Percentiles rank a stretch among this genome's conserved stretches.
Evolutionary conservation across 2,329 filamentous ascomycete genomes (phyloP).

Genomic region (Torrubiellomyces zombiae): DNA sequence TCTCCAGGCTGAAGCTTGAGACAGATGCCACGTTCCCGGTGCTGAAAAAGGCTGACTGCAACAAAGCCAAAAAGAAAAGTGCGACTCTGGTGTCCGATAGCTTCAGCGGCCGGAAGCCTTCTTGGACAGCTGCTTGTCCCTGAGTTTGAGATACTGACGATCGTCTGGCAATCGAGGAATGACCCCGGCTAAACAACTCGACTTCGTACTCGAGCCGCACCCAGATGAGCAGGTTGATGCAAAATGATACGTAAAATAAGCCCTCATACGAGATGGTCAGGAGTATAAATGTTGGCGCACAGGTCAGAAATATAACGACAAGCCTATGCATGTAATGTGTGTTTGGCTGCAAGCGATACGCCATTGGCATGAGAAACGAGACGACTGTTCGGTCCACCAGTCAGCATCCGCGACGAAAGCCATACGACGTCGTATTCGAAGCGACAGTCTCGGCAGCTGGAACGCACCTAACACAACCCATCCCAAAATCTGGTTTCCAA

Average conservation of each 20-base stretch:
- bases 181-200: slow-evolving; percentile 7
- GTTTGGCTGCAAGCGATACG: slow-evolving; percentile 67
- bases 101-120: slow-evolving; percentile 49
- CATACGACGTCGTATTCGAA: too few relatives aligned
- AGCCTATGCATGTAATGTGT: slow-evolving; percentile 82
- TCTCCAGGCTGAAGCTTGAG: slow-evolving; percentile 85
- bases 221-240: slow-evolving; percentile 68
- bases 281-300: slow-evolving; percentile 86
- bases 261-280: slow-evolving; percentile 96
- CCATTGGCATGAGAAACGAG: slow-evolving; percentile 63
- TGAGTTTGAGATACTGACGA: too few relatives aligned
- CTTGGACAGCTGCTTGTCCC: too few relatives aligned
- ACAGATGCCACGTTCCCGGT: slow-evolving; percentile 92
- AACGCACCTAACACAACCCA: slow-evolving; percentile 59
- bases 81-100: slow-evolving; percentile 77
- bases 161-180: background rate
- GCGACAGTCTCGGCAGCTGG: background rate
- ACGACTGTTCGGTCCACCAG: slow-evolving; percentile 30
- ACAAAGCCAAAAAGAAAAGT: slow-evolving; percentile 85
- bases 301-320: slow-evolving; percentile 78
- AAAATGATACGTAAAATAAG: slow-evolving; percentile 87
- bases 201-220: slow-evolving; percentile 78
- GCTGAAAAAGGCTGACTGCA: slow-evolving; percentile 93
- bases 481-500: slow-evolving; percentile 74
- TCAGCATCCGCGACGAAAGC: slow-evolving; percentile 1